phyloP scores from a whole-genome alignment of 345 rosid genomes.

The Euphorbia tirucalli region DNA sequence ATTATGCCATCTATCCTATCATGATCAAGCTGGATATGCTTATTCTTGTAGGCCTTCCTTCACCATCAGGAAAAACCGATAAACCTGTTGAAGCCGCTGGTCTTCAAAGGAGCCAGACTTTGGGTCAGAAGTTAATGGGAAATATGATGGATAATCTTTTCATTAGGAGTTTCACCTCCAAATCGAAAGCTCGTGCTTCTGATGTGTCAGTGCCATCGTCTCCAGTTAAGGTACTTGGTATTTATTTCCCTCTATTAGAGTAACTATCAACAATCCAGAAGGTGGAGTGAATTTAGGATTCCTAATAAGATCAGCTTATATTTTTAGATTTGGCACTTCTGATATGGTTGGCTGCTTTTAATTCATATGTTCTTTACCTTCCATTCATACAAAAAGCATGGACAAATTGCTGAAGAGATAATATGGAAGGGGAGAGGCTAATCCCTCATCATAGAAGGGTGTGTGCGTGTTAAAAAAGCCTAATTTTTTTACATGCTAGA shows the following conservation, averaged over 20 bases:
- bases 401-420: neutral
- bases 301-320: neutral
- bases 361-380: neutral
- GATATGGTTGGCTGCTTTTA: neutral
- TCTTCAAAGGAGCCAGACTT: slow-evolving; percentile 68
- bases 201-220: slow-evolving; percentile 71
- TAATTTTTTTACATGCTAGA: neutral
- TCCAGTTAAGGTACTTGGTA: slow-evolving; percentile 59
- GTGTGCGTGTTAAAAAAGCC: too few species aligned
- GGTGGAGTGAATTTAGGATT: slow-evolving; percentile 3
- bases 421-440: neutral
- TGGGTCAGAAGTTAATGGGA: slow-evolving; percentile 81
- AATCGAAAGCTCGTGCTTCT: slow-evolving; percentile 50
- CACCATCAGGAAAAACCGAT: slow-evolving; percentile 74
- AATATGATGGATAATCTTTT: slow-evolving; percentile 88
- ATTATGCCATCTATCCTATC: neutral
- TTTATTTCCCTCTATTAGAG: neutral
- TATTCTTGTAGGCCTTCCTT: slow-evolving; percentile 60
- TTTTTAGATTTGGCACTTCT: neutral
- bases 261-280: neutral
- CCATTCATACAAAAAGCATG: neutral
- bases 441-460: neutral
- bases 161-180: slow-evolving; percentile 74
- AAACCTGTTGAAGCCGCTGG: slow-evolving; percentile 51
- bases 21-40: slow-evolving; percentile 1